These are phyloP conservation scores for Calonectria leucothoes DNA, from an alignment of 2,329 filamentous ascomycete species.

Conservation along the genomic window DNA sequence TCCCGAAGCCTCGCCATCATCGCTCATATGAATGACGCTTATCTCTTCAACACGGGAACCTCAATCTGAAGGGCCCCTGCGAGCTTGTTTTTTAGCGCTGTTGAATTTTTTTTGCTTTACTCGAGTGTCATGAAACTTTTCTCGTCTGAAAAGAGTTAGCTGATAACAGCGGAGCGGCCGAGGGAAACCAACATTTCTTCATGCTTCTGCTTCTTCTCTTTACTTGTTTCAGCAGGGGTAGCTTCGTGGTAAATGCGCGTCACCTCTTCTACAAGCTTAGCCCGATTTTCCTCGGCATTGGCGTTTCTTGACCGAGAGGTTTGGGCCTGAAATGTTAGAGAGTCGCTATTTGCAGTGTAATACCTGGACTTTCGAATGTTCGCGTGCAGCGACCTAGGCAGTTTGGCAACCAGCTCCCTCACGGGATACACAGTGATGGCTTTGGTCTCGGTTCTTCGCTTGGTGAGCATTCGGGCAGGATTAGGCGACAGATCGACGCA, in stretches of 20 bases:
- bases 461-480: conserved; percentile 53
- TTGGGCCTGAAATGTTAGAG: conserved; percentile 67
- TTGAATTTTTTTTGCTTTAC: conserved; percentile 61
- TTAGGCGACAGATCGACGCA: conserved; percentile 49
- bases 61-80: conserved; percentile 51
- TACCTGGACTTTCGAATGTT: conserved; percentile 65
- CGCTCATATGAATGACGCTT: neutral
- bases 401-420: conserved; percentile 54
- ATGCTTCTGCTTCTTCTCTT: conserved; percentile 61
- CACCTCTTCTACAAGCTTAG: conserved; percentile 62
- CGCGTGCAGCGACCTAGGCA: conserved; percentile 61
- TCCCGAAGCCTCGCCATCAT: neutral
- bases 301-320: conserved; percentile 62
- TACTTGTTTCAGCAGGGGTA: conserved; percentile 60
- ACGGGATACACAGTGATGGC: conserved; percentile 66
- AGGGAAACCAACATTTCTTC: conserved; percentile 54
- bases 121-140: conserved; percentile 57
- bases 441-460: conserved; percentile 68
- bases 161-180: neutral
- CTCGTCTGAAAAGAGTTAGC: conserved; percentile 52
- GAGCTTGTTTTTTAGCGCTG: conserved; percentile 62
- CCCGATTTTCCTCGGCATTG: conserved; percentile 65
- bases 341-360: conserved; percentile 63
- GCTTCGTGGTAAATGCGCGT: conserved; percentile 58
- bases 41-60: no score